phyloP scores from a whole-genome alignment of 2,329 filamentous ascomycete species.

The Fusarium sp. region DNA sequence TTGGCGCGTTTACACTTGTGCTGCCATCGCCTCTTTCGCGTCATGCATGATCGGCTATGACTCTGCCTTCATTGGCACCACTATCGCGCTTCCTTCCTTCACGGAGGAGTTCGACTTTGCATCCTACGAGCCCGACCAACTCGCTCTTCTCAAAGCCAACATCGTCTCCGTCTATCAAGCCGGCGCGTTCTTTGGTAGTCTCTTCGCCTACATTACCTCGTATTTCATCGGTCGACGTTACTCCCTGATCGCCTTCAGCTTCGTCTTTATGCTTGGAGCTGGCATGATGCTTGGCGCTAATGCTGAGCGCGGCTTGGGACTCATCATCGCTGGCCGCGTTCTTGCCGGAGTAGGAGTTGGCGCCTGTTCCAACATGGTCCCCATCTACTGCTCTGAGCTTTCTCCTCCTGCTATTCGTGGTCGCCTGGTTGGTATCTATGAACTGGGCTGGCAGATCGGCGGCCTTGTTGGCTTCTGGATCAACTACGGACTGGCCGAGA shows the following conservation, averaged over 20 bases:
- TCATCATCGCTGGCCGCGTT: slow-evolving; percentile 71
- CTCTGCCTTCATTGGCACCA: slow-evolving; percentile 83
- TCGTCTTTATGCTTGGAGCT: slow-evolving; percentile 77
- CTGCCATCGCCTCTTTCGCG: slow-evolving; percentile 66
- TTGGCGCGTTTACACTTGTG: slow-evolving; percentile 68
- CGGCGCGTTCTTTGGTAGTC: slow-evolving; percentile 84
- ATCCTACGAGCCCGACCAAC: slow-evolving; percentile 57
- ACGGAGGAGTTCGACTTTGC: slow-evolving; percentile 74
- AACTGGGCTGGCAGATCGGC: slow-evolving; percentile 74
- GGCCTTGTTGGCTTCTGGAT: slow-evolving; percentile 74
- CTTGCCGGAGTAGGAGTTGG: slow-evolving; percentile 73
- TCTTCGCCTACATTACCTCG: slow-evolving; percentile 73
- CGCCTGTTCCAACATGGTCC: slow-evolving; percentile 71
- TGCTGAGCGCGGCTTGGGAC: slow-evolving; percentile 69
- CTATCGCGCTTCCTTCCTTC: slow-evolving; percentile 77
- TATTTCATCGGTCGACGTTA: slow-evolving; percentile 76
- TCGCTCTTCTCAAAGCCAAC: slow-evolving; percentile 75
- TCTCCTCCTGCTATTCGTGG: slow-evolving; percentile 73
- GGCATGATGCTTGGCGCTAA: slow-evolving; percentile 78
- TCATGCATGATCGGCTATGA: slow-evolving; percentile 72
- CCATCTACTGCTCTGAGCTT: slow-evolving; percentile 71
- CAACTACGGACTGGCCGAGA: slow-evolving; percentile 70
- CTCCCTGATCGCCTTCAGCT: slow-evolving; percentile 69
- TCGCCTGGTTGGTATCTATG: slow-evolving; percentile 73
- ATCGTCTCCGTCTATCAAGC: slow-evolving; percentile 87